Evolutionary conservation across 495 filamentous ascomycete genomes (phyloP), one percentile per base, ranked within the genome.

Genomic region (Usnea hakonensis): DNA sequence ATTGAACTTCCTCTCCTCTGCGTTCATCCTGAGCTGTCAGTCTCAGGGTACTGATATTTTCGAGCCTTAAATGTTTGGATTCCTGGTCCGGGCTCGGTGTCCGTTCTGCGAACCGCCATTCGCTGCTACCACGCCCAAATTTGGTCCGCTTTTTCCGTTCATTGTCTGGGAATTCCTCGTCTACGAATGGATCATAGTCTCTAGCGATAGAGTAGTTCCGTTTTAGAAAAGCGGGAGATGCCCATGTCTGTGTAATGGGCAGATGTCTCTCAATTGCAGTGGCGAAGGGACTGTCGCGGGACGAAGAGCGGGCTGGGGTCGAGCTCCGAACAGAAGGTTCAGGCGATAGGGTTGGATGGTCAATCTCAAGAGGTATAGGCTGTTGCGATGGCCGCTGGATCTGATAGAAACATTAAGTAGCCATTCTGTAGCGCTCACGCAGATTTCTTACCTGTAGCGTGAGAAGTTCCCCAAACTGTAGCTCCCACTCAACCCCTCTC

Each of bases 211-310:
- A 71, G 2, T 87, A 79, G 21, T 79, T 75, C 30, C 85, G 77
- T 65, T 85, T 89, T 23, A 89, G 66, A 64, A 95, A 94, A 10
- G 88, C 89, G 7, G 91, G 90, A 7, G 91, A 94, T 26, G 80
- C 75, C 78, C 83, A 94, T 68, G 79, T 76, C 58, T 75, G 72
- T 14, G 38, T 26, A 28, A 57, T 55, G 8, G 57, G 14, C 26
- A 54, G 53, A 26, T 44, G 32, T 44, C 52, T 63, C 4, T 32
- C 46, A 14, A 46, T 61, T 35, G 46, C 44, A n/a, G 48, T 41
- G 23, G 50, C 19, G 23, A 60, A 44, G 54, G 50, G 54, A 35
- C 43, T 58, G 23, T 55, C 60, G 16, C 32, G 58, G 35, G 61
- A 38, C n/a, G 65, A 61, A 19, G 61, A 67, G 36, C 30, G n/a